Evolutionary conservation across 169 alveolate genomes (phyloP), one percentile per base, ranked within the genome.

Genomic region (Babesia gibsoni): DNA sequence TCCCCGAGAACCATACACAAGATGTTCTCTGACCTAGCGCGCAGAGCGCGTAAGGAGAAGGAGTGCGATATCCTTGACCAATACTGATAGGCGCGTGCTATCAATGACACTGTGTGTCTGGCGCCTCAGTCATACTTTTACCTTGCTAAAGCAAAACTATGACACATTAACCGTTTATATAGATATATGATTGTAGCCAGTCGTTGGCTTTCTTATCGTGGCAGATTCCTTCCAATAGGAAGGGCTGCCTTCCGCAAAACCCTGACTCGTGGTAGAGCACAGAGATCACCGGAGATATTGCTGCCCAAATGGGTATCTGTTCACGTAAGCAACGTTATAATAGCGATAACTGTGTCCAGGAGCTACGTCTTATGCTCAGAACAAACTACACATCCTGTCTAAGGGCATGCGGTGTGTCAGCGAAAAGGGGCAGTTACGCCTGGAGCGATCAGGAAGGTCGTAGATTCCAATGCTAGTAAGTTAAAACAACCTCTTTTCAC

Each of bases 371-470:
- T 37, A 88, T 88, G 92, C 59, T 88, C 10, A 68, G 83, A 30
- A 56, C 58, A 42, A 75, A 88, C 50, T 83, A 83, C 57, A 65
- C 73, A 18, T 43, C 88, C 12, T 88, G 92, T 56, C 68, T 89
- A 39, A 45, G 84, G 29, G 77, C 73, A 14, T 80, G 88, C 65
- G 75, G 77, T 43, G 91, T 84, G 42, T 78, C 89, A 20, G 66
- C 82, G 14, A 23, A 80, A 46, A 69, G 84, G 20, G 73, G 72
- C n/a, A 66, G 18, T 33, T 89, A 85, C 65, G 39, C 52, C 33
- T 89, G 94, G 94, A 82, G 56, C 52, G 94, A 89, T 46, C 52
- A 66, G 30, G 79, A 82, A 23, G 92, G 89, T 35, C 82, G 94
- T 22, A 48, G 52, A 23, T 89, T 85, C 69, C 79, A 83, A 37